Percentiles rank a stretch among this genome's conserved stretches.
Conservation (phyloP, 1,284 basidiomycete species). For the Pascua sp. region DNA sequence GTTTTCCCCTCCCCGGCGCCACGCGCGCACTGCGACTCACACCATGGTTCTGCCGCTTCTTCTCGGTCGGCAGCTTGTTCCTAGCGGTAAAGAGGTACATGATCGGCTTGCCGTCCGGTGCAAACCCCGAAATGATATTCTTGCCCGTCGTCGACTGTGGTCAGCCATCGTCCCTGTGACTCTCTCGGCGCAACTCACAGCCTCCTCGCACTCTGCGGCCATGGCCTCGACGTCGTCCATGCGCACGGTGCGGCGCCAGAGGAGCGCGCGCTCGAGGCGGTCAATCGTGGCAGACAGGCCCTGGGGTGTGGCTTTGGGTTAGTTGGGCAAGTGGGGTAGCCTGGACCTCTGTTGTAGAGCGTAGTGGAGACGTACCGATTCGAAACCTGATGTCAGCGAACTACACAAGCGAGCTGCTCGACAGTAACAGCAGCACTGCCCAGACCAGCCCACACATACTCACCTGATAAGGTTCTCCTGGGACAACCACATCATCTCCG, state of each 20-base stretch:
- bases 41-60: no score
- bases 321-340: no score
- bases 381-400: no score
- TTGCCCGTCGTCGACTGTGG: slow-evolving; percentile 32
- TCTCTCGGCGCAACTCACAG: slow-evolving; percentile 1
- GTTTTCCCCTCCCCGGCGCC: no score
- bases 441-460: not conserved
- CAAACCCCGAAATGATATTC: slow-evolving; percentile 33
- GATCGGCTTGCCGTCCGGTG: slow-evolving; percentile 28
- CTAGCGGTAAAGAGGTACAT: slow-evolving; percentile 38
- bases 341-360: no score
- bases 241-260: slow-evolving; percentile 35
- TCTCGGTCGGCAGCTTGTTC: slow-evolving; percentile 27
- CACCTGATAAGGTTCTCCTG: slow-evolving; percentile 24
- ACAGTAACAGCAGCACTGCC: no score
- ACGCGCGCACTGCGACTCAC: no score
- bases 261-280: slow-evolving; percentile 31
- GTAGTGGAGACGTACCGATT: no score
- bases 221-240: slow-evolving; percentile 37
- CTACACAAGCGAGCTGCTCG: no score
- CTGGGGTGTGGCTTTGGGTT: no score
- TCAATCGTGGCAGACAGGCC: no score
- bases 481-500: slow-evolving; percentile 39
- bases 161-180: not conserved
- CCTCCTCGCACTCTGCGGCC: slow-evolving; percentile 23